Evolutionary conservation across 1,284 basidiomycete genomes (phyloP).

Genomic region (Cryptococcus floricola): DNA sequence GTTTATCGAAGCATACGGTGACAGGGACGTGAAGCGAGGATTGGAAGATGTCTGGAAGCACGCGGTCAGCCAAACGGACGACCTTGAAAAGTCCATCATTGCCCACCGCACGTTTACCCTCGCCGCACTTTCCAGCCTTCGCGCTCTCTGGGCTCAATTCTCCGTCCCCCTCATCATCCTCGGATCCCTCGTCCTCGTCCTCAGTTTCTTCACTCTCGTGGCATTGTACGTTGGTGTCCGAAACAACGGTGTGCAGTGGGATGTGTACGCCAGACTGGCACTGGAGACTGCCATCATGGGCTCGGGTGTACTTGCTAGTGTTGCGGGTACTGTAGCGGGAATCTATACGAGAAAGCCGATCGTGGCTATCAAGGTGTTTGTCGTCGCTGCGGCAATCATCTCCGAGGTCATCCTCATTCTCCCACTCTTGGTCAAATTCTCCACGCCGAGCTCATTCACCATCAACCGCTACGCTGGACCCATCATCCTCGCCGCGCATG

Average conservation of each 20-base stretch:
- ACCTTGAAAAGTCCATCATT: constrained; percentile 16
- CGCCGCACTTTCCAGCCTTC: constrained; percentile 65
- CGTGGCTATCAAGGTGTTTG: constrained; percentile 49
- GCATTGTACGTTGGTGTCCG: constrained; percentile 46
- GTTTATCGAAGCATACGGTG: constrained; percentile 75
- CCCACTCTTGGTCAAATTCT: constrained; percentile 26
- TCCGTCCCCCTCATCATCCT: constrained; percentile 70
- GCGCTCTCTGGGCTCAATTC: constrained; percentile 92
- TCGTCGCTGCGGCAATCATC: constrained; percentile 24
- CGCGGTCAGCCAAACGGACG: constrained; percentile 10
- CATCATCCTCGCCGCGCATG: constrained; percentile 63
- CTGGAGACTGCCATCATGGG: constrained; percentile 32
- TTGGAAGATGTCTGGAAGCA: constrained; percentile 51
- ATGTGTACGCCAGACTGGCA: constrained; percentile 41
- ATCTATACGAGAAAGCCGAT: constrained; percentile 49
- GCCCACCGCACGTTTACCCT: constrained; percentile 56
- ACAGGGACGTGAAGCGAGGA: constrained; percentile 64
- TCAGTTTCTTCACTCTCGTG: constrained; percentile 42
- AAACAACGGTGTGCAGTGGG: constrained; percentile 41
- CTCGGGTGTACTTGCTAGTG: constrained; percentile 19
- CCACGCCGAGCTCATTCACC: constrained; percentile 11
- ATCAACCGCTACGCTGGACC: constrained; percentile 46
- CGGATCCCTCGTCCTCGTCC: constrained; percentile 53
- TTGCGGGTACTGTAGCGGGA: constrained; percentile 33
- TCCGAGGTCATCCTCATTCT: constrained; percentile 38